Evolutionary conservation across 2,329 filamentous ascomycete species (phyloP), one percentile per base, ranked within the genome.

Genomic region (Fusarium keratoplasticum): DNA sequence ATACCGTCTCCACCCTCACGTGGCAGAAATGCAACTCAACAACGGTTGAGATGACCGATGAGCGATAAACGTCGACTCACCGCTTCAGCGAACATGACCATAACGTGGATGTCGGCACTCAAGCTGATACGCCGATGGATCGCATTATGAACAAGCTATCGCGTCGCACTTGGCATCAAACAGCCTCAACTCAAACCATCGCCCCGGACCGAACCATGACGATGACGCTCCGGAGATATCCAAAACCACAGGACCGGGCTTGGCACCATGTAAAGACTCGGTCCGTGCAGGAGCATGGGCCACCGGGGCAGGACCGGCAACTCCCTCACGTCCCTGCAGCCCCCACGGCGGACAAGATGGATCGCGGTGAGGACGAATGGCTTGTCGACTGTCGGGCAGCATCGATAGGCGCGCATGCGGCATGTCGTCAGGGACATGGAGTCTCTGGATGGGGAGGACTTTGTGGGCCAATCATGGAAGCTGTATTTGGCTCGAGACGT

Each of bases 1-100:
- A 35, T 61, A 60, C 57, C 66, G 68, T 71, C 76, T 57, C 76
- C 76, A 78, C 76, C 69, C 58, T 78, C 76, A 74, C 76, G 76
- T 78, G 76, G 76, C 64, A 67, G 40, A 60, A 13, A 69, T 67
- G 66, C 47, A 52, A 61, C 33, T 55, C 57, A 25, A 64, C 64
- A 59, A 62, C 55, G 31, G 64, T 54, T 47, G 64, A 65, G 64
- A 68, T 64, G 60, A 59, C 66, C n/a, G 63, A 66, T 57, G 38
- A 65, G 44, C 38, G 47, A 57, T 33, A 33, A 42, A 55, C 25
- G 18, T 20, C 33, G 35, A 35, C 61, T 63, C 61, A 63, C 61
- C 38, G 27, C 47, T 57, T 61, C 27, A 35, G 47, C 47, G 22
- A 31, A 20, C 10, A 22, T n/a, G 14, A 18, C 36, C 36, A 29